phyloP scores from a whole-genome alignment of 106 monocot species.

The Dendrobium catenatum region DNA sequence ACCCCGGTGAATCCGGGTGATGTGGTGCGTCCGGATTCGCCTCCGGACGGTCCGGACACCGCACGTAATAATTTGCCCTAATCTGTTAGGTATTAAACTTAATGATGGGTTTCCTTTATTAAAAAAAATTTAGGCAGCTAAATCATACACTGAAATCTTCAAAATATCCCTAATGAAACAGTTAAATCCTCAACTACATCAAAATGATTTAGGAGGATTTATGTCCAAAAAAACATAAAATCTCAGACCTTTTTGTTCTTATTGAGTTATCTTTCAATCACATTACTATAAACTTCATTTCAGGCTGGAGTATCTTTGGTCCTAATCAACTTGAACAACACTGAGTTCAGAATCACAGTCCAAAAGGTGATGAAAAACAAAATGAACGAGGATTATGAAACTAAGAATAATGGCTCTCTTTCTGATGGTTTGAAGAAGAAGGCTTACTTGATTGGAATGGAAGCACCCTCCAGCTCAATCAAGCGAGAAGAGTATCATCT shows the following conservation, averaged over 20 bases:
- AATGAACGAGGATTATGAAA: conserved; percentile 1
- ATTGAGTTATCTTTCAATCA: background rate
- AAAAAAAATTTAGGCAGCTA: no score
- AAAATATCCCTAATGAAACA: no score
- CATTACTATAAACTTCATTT: background rate
- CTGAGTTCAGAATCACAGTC: conserved; percentile 27
- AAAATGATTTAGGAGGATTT: no score
- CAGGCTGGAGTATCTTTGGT: conserved; percentile 44
- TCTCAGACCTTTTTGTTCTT: background rate
- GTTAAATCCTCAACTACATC: no score
- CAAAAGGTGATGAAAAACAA: conserved; percentile 33
- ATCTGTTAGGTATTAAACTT: no score
- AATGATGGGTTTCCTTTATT: no score
- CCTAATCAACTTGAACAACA: conserved; percentile 53
- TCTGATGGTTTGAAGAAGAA: conserved; percentile 18
- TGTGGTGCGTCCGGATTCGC: no score
- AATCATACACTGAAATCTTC: no score
- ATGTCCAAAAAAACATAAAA: no score
- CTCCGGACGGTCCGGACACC: no score
- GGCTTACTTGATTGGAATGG: conserved; percentile 24
- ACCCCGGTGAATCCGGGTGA: no score
- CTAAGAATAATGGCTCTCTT: conserved; percentile 8
- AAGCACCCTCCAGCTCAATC: conserved; percentile 7
- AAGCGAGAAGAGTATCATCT: conserved; percentile 43
- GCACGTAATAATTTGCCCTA: no score